These are phyloP conservation scores for Gastrodia elata DNA, from an alignment of 106 monocot species.

Conservation along the genomic window DNA sequence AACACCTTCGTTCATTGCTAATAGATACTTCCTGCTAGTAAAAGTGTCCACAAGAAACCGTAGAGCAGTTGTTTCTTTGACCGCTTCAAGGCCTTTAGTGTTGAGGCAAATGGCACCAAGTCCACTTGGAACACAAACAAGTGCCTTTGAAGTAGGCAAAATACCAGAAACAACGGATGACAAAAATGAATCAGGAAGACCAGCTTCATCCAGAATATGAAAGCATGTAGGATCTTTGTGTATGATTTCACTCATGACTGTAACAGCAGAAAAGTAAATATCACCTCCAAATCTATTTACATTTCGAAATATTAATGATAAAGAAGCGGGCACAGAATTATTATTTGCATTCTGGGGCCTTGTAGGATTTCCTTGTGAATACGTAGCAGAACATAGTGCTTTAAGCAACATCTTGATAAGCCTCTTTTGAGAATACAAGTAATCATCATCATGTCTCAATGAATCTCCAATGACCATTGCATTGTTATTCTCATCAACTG, in stretches of 20 bases:
- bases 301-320: constrained; percentile 79
- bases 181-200: constrained; percentile 84
- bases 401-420: constrained; percentile 88
- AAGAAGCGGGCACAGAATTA: constrained; percentile 46
- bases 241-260: constrained; percentile 98
- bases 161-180: constrained; percentile 66
- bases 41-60: constrained; percentile 74
- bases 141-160: constrained; percentile 83
- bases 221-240: constrained; percentile 97
- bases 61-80: constrained; percentile 59
- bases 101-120: constrained; percentile 97
- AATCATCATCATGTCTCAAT: constrained; percentile 53
- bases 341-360: constrained; percentile 61
- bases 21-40: constrained; percentile 81
- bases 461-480: constrained; percentile 43
- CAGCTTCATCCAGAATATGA: constrained; percentile 51
- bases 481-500: constrained; percentile 31
- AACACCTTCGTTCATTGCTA: constrained; percentile 99
- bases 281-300: constrained; percentile 79
- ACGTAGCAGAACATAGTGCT: constrained; percentile 82
- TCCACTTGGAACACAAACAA: constrained; percentile 92
- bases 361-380: constrained; percentile 84
- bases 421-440: constrained; percentile 68
- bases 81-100: constrained; percentile 75
- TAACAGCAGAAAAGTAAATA: constrained; percentile 95